These are phyloP conservation scores for Didymellaceae sp. DNA, from an alignment of 2,329 filamentous ascomycete species.

Conservation along the genomic window DNA sequence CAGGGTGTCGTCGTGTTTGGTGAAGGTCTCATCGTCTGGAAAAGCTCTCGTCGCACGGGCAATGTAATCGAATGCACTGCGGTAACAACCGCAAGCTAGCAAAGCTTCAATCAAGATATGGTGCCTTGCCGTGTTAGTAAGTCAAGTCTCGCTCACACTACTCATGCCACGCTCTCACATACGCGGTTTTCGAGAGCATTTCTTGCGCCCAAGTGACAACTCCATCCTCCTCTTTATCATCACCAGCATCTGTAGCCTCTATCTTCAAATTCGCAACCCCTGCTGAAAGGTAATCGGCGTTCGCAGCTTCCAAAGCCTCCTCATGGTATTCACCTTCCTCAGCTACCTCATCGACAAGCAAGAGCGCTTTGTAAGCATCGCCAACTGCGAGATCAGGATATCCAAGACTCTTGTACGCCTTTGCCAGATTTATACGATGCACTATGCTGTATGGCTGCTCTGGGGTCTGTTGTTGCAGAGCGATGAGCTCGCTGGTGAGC, in stretches of 20 bases:
- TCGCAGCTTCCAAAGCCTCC: conserved; percentile 63
- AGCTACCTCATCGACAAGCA: conserved; percentile 79
- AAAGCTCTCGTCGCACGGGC: conserved; percentile 64
- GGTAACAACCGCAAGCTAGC: conserved; percentile 67
- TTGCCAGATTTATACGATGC: conserved; percentile 66
- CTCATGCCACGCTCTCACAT: conserved; percentile 23
- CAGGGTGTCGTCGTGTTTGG: conserved; percentile 62
- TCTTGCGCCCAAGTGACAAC: conserved; percentile 28
- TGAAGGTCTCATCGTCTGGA: conserved; percentile 63
- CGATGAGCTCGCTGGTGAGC: conserved; percentile 28
- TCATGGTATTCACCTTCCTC: conserved; percentile 85
- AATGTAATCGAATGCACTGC: conserved; percentile 71
- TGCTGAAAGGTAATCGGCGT: conserved; percentile 34
- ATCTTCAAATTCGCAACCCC: conserved; percentile 15
- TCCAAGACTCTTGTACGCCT: conserved; percentile 73
- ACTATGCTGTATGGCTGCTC: conserved; percentile 48
- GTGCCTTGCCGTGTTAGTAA: conserved; percentile 33
- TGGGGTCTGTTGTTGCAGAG: conserved; percentile 32
- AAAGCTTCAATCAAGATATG: conserved; percentile 60
- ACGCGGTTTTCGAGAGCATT: conserved; percentile 38
- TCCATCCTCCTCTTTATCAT: not conserved
- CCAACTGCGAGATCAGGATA: conserved; percentile 91
- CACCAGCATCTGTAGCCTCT: not conserved
- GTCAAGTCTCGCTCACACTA: not conserved
- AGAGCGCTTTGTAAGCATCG: conserved; percentile 88